phyloP scores from a whole-genome alignment of 257 asterid species.

The Solanum medicagineum region DNA sequence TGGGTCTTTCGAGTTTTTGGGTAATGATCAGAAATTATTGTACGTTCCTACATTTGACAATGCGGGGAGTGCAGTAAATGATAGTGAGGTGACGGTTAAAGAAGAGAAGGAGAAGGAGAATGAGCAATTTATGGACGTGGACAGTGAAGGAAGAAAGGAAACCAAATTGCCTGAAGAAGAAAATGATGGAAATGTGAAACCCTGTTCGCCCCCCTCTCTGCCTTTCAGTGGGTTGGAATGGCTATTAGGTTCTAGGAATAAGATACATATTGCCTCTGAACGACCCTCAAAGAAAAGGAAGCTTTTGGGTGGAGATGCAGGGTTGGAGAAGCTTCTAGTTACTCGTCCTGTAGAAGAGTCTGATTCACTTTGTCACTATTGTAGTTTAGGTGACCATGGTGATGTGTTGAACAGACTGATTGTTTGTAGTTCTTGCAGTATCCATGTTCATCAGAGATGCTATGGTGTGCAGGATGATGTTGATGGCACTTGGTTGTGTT shows the following conservation, averaged over 20 bases:
- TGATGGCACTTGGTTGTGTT: conserved; percentile 66
- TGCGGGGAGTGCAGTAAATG: conserved; percentile 5
- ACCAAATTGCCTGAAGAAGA: conserved; percentile 2
- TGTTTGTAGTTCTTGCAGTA: conserved; percentile 57
- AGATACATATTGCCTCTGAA: conserved; percentile 75
- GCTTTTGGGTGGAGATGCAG: conserved; percentile 86
- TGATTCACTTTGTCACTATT: conserved; percentile 72
- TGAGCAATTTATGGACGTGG: conserved; percentile 37
- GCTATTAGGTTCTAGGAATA: conserved; percentile 89
- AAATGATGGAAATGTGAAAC: conserved; percentile 17
- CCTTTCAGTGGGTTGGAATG: conserved; percentile 69
- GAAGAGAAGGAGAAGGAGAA: conserved; percentile 35
- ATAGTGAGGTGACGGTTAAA: conserved; percentile 5
- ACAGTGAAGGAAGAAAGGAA: conserved; percentile 14
- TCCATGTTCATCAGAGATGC: conserved; percentile 88
- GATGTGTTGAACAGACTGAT: conserved; percentile 62
- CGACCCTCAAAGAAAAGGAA: conserved; percentile 85
- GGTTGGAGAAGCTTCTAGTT: conserved; percentile 77
- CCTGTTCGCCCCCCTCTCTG: neutral
- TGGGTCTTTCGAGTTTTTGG: conserved; percentile 19
- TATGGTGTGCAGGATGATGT: conserved; percentile 88
- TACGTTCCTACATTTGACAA: conserved; percentile 26
- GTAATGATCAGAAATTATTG: conserved; percentile 31
- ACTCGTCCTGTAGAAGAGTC: conserved; percentile 65
- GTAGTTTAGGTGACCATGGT: conserved; percentile 56